Evolutionary conservation across 768 basidiomycete genomes (phyloP).

Genomic region (Lactarius vividus): DNA sequence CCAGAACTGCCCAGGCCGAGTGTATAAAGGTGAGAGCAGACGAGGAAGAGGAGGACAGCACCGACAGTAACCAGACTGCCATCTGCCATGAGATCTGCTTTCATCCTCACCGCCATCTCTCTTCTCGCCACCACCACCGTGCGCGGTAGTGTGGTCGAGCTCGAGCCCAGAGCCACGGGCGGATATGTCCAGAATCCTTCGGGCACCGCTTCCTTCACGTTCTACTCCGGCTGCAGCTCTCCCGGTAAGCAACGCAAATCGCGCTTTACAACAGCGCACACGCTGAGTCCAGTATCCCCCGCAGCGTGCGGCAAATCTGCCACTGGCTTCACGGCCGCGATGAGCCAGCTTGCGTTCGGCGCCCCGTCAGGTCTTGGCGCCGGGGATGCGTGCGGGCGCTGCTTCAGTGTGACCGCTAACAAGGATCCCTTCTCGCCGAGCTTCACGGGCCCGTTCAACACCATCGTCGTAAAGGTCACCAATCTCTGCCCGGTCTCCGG

Average conservation of each 20-base stretch:
- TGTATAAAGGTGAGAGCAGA: constrained; percentile 3
- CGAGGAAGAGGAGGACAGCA: neutral
- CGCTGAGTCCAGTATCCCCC: neutral
- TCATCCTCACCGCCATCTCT: neutral
- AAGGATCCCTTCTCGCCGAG: constrained; percentile 53
- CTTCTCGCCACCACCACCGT: neutral
- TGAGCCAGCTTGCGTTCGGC: constrained; percentile 57
- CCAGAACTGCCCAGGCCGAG: neutral
- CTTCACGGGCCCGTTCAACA: constrained; percentile 50
- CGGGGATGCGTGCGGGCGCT: constrained; percentile 61
- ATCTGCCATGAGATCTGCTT: constrained; percentile 7
- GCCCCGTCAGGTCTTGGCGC: constrained; percentile 47
- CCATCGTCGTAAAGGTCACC: constrained; percentile 52
- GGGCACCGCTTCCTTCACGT: constrained; percentile 55
- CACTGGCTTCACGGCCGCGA: constrained; percentile 52
- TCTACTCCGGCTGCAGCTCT: constrained; percentile 48
- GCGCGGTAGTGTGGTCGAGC: neutral
- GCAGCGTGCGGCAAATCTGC: constrained; percentile 53
- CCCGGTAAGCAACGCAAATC: constrained; percentile 39
- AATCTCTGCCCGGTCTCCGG: constrained; percentile 46
- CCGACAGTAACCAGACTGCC: neutral
- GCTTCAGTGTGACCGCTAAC: constrained; percentile 53
- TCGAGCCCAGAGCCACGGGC: constrained; percentile 37
- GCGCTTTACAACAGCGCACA: neutral
- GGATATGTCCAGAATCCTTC: constrained; percentile 55